phyloP scores from a whole-genome alignment of 345 rosid species.

The Murraya paniculata region DNA sequence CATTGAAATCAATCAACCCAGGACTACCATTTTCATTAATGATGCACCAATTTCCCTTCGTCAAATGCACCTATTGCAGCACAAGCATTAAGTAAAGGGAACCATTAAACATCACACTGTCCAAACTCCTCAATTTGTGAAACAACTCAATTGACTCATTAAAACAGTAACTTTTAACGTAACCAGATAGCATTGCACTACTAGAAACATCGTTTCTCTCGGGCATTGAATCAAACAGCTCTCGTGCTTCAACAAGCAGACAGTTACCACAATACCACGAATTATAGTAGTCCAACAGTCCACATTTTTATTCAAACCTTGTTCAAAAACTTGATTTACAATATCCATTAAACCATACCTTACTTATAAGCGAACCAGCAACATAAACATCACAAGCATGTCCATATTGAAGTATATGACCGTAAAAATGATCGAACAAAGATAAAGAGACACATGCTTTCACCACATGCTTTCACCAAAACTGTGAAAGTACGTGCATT shows the following conservation, averaged over 20 bases:
- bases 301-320: slow-evolving; percentile 12
- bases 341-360: slow-evolving; percentile 17
- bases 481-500: slow-evolving; percentile 25
- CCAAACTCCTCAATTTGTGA: slow-evolving; percentile 18
- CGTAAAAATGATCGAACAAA: slow-evolving; percentile 21
- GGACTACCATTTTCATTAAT: slow-evolving; percentile 26
- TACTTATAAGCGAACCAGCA: slow-evolving; percentile 15
- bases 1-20: slow-evolving; percentile 31
- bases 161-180: slow-evolving; percentile 23
- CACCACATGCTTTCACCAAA: slow-evolving; percentile 25
- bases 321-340: slow-evolving; percentile 26
- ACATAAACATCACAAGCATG: slow-evolving; percentile 21
- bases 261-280: slow-evolving; percentile 18
- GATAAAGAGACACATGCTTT: slow-evolving; percentile 18
- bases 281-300: slow-evolving; percentile 33
- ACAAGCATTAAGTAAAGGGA: slow-evolving; percentile 34
- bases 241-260: slow-evolving; percentile 22
- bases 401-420: slow-evolving; percentile 27
- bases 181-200: slow-evolving; percentile 38
- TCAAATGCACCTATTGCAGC: slow-evolving; percentile 25
- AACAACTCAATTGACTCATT: slow-evolving; percentile 32
- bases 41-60: slow-evolving; percentile 36
- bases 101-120: slow-evolving; percentile 3
- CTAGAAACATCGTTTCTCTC: slow-evolving; percentile 29
- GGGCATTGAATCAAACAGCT: slow-evolving; percentile 28